Conservation (phyloP, 2,329 filamentous ascomycete species). For the Diaporthe aspalathi region DNA sequence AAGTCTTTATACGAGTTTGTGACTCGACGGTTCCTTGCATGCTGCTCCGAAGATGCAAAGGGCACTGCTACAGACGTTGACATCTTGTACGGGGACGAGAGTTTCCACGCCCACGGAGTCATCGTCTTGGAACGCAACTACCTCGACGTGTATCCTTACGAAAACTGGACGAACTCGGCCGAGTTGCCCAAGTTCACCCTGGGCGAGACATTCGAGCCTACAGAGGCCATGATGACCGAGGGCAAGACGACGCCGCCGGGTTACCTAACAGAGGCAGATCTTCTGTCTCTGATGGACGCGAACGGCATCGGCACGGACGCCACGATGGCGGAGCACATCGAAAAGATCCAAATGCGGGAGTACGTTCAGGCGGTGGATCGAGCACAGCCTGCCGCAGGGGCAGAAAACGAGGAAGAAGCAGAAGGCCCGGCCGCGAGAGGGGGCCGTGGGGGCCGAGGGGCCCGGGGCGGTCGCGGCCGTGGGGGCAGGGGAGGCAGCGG, state of each 20-base stretch:
- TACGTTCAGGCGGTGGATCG: conserved; percentile 78
- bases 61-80: conserved; percentile 88
- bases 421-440: conserved; percentile 53
- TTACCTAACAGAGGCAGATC: conserved; percentile 93
- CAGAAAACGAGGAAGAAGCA: conserved; percentile 53
- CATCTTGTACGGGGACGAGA: conserved; percentile 84
- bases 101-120: conserved; percentile 84
- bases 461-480: conserved; percentile 59
- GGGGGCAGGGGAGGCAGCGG: conserved; percentile 56
- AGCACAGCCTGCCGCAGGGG: conserved; percentile 48
- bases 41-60: conserved; percentile 93
- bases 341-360: conserved; percentile 90
- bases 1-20: conserved; percentile 91
- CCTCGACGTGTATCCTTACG: conserved; percentile 94
- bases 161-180: conserved; percentile 92
- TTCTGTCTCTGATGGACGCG: conserved; percentile 97
- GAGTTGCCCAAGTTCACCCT: conserved; percentile 82
- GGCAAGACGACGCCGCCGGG: conserved; percentile 88
- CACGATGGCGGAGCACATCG: conserved; percentile 98
- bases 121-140: conserved; percentile 91
- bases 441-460: conserved; percentile 61
- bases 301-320: conserved; percentile 99
- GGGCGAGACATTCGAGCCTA: conserved; percentile 87
- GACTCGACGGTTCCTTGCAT: conserved; percentile 89
- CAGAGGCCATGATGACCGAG: conserved; percentile 88